Evolutionary conservation across 1,284 basidiomycete species (phyloP), one percentile per base, ranked within the genome.

Genomic region (Ceratobasidium sp.): DNA sequence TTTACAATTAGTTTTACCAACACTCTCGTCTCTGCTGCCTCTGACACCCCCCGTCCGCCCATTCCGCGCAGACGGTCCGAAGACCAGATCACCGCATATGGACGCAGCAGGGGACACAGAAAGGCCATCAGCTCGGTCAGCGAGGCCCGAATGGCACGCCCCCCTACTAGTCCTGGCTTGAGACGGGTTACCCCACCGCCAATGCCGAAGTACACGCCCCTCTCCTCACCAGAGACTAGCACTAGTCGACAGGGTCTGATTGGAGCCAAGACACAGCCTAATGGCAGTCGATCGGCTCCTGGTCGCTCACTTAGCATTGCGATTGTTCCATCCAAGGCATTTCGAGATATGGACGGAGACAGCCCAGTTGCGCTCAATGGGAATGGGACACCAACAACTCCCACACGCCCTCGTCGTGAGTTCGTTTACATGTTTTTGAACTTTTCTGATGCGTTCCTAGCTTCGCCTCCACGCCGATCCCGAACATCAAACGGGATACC

Each of bases 381-480:
- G 7, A 50, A 40, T 25, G 52, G 35, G 20, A 54, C 54, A 20
- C 60, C 56, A 29, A 64, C 57, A 29, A 64, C 49, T 2, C 69
- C 43, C 2, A 35, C 45, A 10, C 12, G 27, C 1, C 25, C 25
- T 20, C 64, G 42, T 22, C 40, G 64, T 55, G 31, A 55, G 64
- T 67, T 13, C 13, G 52, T 45, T 35, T 35, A 49, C 34, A 70
- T 20, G 57, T 70, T 8, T 10, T 47, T 7, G 10, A 7, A 12
- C 22, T 22, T 12, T 47, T 47, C 8, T 47, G 7, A 47, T 20
- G 7, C 7, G 22, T 42, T 68, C 7, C 43, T 77, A 74, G 77
- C 83, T n/a, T 84, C 85, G 0, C 80, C 84, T 15, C 76, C 87
- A 27, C 64, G 77, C 83, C 17, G 83, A 84, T 4, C 80, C 68